phyloP scores from a whole-genome alignment of 2,329 filamentous ascomycete species.

The Colletotrichum cordylinicola region DNA sequence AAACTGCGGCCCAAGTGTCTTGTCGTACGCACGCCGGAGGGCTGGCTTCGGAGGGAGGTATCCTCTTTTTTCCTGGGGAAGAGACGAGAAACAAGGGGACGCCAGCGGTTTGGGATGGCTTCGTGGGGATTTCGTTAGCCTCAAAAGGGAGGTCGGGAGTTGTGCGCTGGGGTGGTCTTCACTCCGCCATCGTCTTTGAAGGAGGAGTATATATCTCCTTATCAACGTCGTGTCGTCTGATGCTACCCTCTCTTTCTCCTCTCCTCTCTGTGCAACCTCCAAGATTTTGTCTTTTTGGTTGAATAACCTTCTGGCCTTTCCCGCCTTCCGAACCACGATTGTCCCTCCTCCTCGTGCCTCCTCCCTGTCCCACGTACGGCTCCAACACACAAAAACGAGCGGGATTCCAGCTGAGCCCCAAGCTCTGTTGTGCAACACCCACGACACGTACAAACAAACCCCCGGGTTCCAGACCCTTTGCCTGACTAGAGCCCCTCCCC shows the following conservation, averaged over 20 bases:
- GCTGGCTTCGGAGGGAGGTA: neutral
- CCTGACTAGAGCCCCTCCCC: neutral
- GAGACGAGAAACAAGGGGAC: neutral
- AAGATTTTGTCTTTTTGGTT: neutral
- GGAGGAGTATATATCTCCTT: neutral
- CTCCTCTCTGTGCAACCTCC: neutral
- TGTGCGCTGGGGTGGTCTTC: neutral
- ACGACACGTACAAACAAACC: neutral
- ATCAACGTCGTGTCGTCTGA: conserved; percentile 4
- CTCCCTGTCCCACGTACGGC: neutral
- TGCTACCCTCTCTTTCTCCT: neutral
- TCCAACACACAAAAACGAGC: neutral
- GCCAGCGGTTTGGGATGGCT: neutral
- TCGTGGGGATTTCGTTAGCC: neutral
- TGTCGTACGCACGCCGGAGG: neutral
- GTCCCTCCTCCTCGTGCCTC: neutral
- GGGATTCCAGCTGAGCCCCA: neutral
- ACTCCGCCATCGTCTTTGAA: neutral
- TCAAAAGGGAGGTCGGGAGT: neutral
- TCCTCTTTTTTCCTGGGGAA: conserved; percentile 15
- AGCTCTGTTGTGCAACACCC: neutral
- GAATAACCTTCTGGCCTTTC: neutral
- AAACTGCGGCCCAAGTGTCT: neutral
- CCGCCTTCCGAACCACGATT: neutral
- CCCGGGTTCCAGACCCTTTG: neutral